These are phyloP conservation scores for Pythium utonaiense DNA, from an alignment of 352 stramenopile genomes.

Conservation along the genomic window DNA sequence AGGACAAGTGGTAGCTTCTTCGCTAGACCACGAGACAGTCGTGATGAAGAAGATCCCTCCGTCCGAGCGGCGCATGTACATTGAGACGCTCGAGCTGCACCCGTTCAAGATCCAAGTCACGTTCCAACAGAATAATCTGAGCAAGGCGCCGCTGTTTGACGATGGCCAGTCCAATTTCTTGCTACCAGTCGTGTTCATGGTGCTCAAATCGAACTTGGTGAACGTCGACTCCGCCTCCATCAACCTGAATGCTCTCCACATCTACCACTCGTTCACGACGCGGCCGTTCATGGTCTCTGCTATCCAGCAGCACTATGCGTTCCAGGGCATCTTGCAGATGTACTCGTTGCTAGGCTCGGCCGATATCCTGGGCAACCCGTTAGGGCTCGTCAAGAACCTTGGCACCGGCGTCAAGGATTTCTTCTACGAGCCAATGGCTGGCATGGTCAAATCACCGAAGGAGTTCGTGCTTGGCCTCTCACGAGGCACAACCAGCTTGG, in stretches of 20 bases:
- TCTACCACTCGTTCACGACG: slow-evolving; percentile 79
- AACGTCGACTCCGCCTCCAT: slow-evolving; percentile 80
- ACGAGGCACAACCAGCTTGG: slow-evolving; percentile 84
- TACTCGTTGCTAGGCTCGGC: slow-evolving; percentile 70
- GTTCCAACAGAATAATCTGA: slow-evolving; percentile 63
- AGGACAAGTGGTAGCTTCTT: background rate
- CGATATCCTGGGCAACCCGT: slow-evolving; percentile 89
- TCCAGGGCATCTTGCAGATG: slow-evolving; percentile 75
- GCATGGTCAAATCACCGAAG: slow-evolving; percentile 81
- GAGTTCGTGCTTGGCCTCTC: slow-evolving; percentile 88
- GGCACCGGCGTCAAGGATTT: slow-evolving; percentile 88
- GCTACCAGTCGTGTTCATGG: slow-evolving; percentile 50
- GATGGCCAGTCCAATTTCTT: slow-evolving; percentile 38
- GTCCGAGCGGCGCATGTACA: slow-evolving; percentile 71
- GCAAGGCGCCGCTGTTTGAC: slow-evolving; percentile 37
- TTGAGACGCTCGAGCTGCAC: slow-evolving; percentile 81
- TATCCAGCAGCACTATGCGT: slow-evolving; percentile 79
- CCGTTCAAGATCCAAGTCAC: slow-evolving; percentile 77
- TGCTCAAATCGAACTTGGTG: slow-evolving; percentile 60
- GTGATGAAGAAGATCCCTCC: slow-evolving; percentile 28
- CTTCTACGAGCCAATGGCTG: slow-evolving; percentile 89
- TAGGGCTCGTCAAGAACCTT: slow-evolving; percentile 86
- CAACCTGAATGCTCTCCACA: slow-evolving; percentile 79
- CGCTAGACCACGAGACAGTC: slow-evolving; percentile 12
- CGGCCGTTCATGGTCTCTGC: slow-evolving; percentile 63